These are phyloP conservation scores for Salicornia ramosissima DNA, from an alignment of 148 eudicot genomes.

Conservation along the genomic window DNA sequence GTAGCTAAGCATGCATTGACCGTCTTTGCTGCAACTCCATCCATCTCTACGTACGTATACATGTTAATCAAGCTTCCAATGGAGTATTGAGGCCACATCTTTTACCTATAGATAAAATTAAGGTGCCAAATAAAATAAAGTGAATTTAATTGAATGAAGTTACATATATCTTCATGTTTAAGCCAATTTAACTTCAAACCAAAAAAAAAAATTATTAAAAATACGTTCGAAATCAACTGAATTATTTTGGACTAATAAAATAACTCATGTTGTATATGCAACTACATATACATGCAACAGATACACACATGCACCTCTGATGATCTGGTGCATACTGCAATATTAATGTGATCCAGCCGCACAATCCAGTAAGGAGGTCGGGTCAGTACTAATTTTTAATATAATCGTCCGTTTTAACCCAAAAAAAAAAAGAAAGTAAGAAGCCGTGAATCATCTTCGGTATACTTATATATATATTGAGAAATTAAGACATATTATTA, in stretches of 20 bases:
- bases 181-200: background rate
- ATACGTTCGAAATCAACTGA: background rate
- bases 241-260: too few relatives aligned
- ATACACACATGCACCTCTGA: too few relatives aligned
- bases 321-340: too few relatives aligned
- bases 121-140: conserved; percentile 32
- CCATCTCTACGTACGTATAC: conserved; percentile 31
- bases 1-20: background rate
- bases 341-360: too few relatives aligned
- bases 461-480: background rate
- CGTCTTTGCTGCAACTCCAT: conserved; percentile 24
- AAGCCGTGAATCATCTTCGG: conserved; percentile 9
- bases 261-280: too few relatives aligned
- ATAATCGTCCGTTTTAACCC: too few relatives aligned
- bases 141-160: conserved; percentile 9
- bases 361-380: too few relatives aligned
- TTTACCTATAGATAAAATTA: conserved; percentile 56
- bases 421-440: background rate
- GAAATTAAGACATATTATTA: too few relatives aligned
- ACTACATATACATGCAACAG: too few relatives aligned
- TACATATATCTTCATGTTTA: background rate
- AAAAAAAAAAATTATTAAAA: background rate
- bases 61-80: conserved; percentile 66
- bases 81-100: conserved; percentile 87
- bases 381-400: too few relatives aligned